These are phyloP conservation scores for Penicillium dipodomyicola DNA, from an alignment of 495 filamentous ascomycete species.

Conservation along the genomic window DNA sequence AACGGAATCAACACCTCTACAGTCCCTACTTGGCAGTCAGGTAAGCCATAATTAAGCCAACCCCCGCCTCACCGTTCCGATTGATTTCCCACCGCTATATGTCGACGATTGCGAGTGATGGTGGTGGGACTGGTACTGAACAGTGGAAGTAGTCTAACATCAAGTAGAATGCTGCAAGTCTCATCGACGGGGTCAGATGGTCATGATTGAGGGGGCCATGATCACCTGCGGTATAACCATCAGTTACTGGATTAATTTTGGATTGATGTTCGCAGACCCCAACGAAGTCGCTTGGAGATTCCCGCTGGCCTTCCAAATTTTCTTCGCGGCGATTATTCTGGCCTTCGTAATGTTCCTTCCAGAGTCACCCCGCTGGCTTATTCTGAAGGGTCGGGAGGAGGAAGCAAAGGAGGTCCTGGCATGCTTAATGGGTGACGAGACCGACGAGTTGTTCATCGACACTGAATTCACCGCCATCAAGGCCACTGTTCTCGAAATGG, in stretches of 20 bases:
- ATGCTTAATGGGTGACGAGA: constrained; percentile 54
- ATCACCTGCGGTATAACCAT: constrained; percentile 71
- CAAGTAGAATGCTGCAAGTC: constrained; percentile 63
- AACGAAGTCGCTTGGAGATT: constrained; percentile 70
- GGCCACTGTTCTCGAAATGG: constrained; percentile 70
- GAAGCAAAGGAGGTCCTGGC: constrained; percentile 63
- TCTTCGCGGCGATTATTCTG: constrained; percentile 63
- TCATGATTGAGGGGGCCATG: constrained; percentile 75
- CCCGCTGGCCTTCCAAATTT: constrained; percentile 69
- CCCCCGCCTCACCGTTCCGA: neutral
- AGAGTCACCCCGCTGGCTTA: constrained; percentile 73
- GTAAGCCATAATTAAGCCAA: neutral
- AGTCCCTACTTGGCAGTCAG: constrained; percentile 73
- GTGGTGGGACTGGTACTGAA: neutral
- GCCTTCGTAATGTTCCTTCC: constrained; percentile 62
- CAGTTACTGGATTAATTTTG: constrained; percentile 75
- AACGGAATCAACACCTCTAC: constrained; percentile 65
- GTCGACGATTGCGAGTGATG: neutral
- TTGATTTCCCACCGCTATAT: neutral
- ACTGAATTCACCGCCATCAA: constrained; percentile 71
- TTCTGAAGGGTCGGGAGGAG: constrained; percentile 64
- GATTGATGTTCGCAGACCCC: constrained; percentile 62
- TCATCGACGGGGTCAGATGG: constrained; percentile 69
- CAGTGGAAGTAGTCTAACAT: neutral
- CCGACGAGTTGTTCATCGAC: constrained; percentile 54